phyloP scores from a whole-genome alignment of 1,139 yeast species.

The Blastobotrys apis region DNA sequence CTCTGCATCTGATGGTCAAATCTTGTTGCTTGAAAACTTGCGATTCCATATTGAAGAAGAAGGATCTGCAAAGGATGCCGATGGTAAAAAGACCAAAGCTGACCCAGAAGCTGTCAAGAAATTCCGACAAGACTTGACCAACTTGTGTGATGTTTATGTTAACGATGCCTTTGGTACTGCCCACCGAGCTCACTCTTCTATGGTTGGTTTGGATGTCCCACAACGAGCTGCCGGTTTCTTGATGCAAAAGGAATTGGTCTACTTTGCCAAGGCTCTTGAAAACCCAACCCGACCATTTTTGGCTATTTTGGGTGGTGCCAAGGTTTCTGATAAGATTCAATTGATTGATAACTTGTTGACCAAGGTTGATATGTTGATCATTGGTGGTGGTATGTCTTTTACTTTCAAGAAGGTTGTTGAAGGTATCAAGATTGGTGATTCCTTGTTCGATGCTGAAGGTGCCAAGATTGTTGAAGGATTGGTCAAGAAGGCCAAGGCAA shows the following conservation, averaged over 20 bases:
- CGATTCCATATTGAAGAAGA: slow-evolving; percentile 88
- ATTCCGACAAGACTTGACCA: slow-evolving; percentile 82
- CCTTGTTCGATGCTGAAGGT: slow-evolving; percentile 87
- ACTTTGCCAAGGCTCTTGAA: slow-evolving; percentile 96
- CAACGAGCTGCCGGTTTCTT: slow-evolving; percentile 97
- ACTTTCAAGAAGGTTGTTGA: slow-evolving; percentile 92
- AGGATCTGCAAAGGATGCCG: slow-evolving; percentile 87
- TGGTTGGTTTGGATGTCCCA: slow-evolving; percentile 92
- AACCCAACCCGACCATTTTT: slow-evolving; percentile 95
- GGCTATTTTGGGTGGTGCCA: slow-evolving; percentile 98
- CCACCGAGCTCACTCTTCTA: slow-evolving; percentile 98
- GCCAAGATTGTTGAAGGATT: slow-evolving; percentile 86
- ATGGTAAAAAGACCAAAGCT: slow-evolving; percentile 88
- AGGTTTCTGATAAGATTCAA: slow-evolving; percentile 96
- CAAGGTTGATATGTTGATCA: slow-evolving; percentile 86
- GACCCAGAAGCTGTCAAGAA: slow-evolving; percentile 71
- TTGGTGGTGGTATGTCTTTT: slow-evolving; percentile 99
- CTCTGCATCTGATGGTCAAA: slow-evolving; percentile 63
- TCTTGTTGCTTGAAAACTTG: slow-evolving; percentile 86
- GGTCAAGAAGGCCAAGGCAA: slow-evolving; percentile 90
- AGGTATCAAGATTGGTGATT: slow-evolving; percentile 77
- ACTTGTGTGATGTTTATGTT: slow-evolving; percentile 90
- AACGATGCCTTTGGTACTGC: slow-evolving; percentile 99
- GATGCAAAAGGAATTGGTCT: slow-evolving; percentile 91
- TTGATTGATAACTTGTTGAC: slow-evolving; percentile 93